phyloP scores from a whole-genome alignment of 257 asterid species.

The Parsonsia alboflavescens region DNA sequence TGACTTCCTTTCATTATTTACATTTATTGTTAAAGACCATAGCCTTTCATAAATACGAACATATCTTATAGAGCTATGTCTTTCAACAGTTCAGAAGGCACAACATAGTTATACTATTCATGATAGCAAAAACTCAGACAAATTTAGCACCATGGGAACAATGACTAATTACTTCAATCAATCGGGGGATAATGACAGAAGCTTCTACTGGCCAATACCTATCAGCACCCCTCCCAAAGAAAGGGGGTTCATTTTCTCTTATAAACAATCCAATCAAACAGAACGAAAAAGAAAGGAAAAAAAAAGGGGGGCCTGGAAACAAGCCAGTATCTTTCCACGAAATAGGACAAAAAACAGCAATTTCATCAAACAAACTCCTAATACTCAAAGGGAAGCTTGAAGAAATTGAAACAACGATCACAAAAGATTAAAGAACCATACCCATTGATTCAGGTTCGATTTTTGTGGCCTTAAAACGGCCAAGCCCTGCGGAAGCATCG shows the following conservation, averaged over 20 bases:
- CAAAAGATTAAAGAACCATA: slow-evolving; percentile 20
- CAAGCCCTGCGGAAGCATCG: slow-evolving; percentile 25
- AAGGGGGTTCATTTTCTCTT: neutral
- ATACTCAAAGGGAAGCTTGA: neutral
- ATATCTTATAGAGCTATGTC: neutral
- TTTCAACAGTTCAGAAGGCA: neutral
- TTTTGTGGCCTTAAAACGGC: slow-evolving; percentile 28
- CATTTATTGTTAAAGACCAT: too few relatives aligned
- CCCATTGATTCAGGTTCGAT: slow-evolving; percentile 37
- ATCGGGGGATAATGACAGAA: neutral
- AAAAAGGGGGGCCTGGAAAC: neutral
- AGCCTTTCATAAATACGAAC: neutral
- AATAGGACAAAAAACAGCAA: neutral
- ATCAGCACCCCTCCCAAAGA: neutral
- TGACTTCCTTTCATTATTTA: neutral
- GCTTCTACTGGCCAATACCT: neutral
- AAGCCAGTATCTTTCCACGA: neutral
- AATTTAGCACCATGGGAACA: neutral
- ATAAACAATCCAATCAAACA: neutral
- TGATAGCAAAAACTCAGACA: neutral
- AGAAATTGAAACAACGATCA: neutral
- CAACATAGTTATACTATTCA: neutral
- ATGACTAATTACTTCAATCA: neutral
- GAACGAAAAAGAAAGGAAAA: too few relatives aligned
- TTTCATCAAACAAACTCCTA: neutral